Percentiles rank a stretch among this genome's conserved stretches.
These are phyloP conservation scores for Jimgerdemannia lactiflua DNA, from an alignment of 192 early-diverging fungal genomes.

Conservation along the genomic window DNA sequence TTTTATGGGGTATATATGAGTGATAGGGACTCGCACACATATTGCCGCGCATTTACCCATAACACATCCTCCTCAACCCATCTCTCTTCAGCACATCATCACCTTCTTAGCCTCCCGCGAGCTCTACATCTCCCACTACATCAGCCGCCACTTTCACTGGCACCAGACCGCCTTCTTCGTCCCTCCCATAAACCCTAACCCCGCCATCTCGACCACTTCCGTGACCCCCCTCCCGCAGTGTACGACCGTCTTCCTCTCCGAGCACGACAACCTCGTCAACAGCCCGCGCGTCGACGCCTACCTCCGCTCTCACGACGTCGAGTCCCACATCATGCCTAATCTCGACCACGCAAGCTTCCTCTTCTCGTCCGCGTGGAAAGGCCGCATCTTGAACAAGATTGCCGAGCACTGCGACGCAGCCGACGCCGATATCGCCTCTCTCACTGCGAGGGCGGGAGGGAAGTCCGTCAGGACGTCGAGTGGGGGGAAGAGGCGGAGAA, in stretches of 20 bases:
- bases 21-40: background rate
- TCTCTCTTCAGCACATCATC: constrained; percentile 44
- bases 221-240: constrained; percentile 14
- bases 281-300: constrained; percentile 33
- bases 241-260: constrained; percentile 42
- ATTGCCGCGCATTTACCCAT: background rate
- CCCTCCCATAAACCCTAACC: background rate
- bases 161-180: constrained; percentile 37
- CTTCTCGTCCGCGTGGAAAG: constrained; percentile 27
- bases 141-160: constrained; percentile 54
- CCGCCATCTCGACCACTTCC: background rate
- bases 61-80: background rate
- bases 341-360: constrained; percentile 47
- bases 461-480: background rate
- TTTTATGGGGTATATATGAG: background rate
- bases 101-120: constrained; percentile 57
- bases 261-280: constrained; percentile 38
- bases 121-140: constrained; percentile 57
- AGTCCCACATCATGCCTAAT: constrained; percentile 36
- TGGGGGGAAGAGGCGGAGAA: background rate
- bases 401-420: background rate
- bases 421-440: background rate
- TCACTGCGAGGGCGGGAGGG: background rate
- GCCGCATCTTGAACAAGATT: constrained; percentile 17
- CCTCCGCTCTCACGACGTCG: constrained; percentile 29